Base-by-base conservation (phyloP, 345 rosid genomes). In the Nephelium lappaceum region DNA sequence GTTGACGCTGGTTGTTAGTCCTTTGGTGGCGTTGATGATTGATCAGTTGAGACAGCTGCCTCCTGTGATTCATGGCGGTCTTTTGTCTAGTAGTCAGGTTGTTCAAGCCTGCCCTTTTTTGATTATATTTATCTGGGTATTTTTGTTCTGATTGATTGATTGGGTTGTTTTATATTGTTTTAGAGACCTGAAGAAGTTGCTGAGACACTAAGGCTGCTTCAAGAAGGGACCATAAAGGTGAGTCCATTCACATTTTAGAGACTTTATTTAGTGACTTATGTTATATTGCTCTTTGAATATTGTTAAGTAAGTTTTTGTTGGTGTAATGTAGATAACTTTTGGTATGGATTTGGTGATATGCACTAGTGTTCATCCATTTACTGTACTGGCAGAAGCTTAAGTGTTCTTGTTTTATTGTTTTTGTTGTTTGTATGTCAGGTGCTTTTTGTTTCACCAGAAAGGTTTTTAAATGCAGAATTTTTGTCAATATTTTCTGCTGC, bases 371-470 rank as follows among this genome's bases (percentile, higher is more conserved):
- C 66, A 36, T 19, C 16, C 27, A 36, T 71, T 71, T 71, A 12
- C 43, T 5, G 57, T 64, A 23, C 38, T 23, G 51, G 21, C 61
- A 36, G 41, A 60, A 41, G 69, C 77, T 82, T 18, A 76, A 45
- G 71, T 18, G 11, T 73, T 79, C 21, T 39, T n/a, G 12, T 6
- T 49, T 15, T 49, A 49, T 49, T 49, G 10, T n/a, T 57, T 25
- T 27, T 41, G 6, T 75, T 45, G 66, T 24, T 77, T 77, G 5
- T 75, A 42, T 80, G 72, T 82, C 91, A 95, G 98, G 99, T 96
- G 86, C 97, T 96, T 82, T 93, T 90, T 85, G 94, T 94, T 78
- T 96, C 99, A 58, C 99, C 99, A 0, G 98, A 96, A 82, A 92
- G 97, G 82, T 87, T 96, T 80, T 71, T 92, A 81, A 96, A 89